A percentile compares a stretch with the other conserved stretches of the same genome.
Conservation (phyloP, 495 filamentous ascomycete genomes). For the Neurospora sp. region DNA sequence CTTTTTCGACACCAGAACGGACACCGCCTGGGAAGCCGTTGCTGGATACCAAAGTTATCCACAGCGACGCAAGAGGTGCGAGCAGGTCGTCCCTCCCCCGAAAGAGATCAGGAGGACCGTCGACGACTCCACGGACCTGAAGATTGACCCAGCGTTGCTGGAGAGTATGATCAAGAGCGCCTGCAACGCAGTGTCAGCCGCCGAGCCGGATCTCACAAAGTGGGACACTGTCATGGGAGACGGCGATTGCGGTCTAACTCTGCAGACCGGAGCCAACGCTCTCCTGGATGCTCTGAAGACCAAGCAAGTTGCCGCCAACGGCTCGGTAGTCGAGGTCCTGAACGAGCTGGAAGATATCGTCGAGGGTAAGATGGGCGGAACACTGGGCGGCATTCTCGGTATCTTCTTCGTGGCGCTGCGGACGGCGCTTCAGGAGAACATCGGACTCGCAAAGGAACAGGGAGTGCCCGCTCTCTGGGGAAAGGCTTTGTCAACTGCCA, state of each 20-base stretch:
- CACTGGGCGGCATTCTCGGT: constrained; percentile 48
- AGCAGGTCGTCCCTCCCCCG: constrained; percentile 34
- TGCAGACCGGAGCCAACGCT: constrained; percentile 36
- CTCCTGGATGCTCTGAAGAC: constrained; percentile 31
- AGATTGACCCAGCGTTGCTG: constrained; percentile 32
- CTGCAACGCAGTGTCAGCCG: constrained; percentile 38
- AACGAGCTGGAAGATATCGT: constrained; percentile 45
- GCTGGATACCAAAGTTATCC: constrained; percentile 25
- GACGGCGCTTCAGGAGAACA: constrained; percentile 33
- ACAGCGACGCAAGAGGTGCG: constrained; percentile 22
- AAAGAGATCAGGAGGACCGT: constrained; percentile 19
- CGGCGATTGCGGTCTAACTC: constrained; percentile 53
- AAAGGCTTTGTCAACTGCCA: constrained; percentile 23
- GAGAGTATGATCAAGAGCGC: constrained; percentile 42
- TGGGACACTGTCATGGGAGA: constrained; percentile 59
- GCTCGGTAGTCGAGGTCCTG: constrained; percentile 41
- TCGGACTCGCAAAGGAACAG: constrained; percentile 17
- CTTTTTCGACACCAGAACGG: constrained; percentile 44
- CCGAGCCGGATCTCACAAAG: constrained; percentile 49
- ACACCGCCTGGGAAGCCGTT: constrained; percentile 41
- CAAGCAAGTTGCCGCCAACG: constrained; percentile 24
- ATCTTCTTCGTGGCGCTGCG: constrained; percentile 51
- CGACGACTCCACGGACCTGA: constrained; percentile 29
- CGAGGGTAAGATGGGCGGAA: constrained; percentile 50
- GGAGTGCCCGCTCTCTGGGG: constrained; percentile 27